Conservation (phyloP, 2,329 filamentous ascomycete species). For the Coniochaeta sp. region DNA sequence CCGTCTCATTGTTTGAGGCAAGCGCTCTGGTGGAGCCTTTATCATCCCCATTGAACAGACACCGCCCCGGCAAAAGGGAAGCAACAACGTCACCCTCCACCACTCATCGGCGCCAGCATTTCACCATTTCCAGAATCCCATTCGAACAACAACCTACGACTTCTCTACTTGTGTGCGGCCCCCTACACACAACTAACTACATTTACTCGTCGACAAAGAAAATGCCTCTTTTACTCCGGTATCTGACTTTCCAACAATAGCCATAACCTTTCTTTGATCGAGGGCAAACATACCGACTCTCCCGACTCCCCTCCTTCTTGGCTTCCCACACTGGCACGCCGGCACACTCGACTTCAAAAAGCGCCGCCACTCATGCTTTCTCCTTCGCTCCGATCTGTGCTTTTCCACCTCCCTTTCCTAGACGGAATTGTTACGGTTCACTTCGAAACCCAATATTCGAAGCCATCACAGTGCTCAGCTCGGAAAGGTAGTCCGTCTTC, state of each 20-base stretch:
- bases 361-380: slow-evolving; percentile 5
- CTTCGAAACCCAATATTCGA: too few species aligned
- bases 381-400: background rate
- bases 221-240: background rate
- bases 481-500: too few species aligned
- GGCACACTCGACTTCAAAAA: background rate
- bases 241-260: background rate
- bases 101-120: too few species aligned
- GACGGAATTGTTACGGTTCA: too few species aligned
- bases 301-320: background rate
- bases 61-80: background rate
- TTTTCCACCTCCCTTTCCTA: background rate
- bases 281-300: too few species aligned
- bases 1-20: too few species aligned
- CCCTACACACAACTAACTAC: too few species aligned
- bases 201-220: background rate
- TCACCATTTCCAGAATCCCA: background rate
- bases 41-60: too few species aligned
- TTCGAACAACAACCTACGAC: too few species aligned
- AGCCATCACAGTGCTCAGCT: too few species aligned
- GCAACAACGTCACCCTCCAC: background rate
- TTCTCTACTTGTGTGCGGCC: too few species aligned
- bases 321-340: background rate
- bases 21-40: too few species aligned
- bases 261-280: background rate